Conservation (phyloP, 1,139 yeast genomes). For the Yarrowia galli region DNA sequence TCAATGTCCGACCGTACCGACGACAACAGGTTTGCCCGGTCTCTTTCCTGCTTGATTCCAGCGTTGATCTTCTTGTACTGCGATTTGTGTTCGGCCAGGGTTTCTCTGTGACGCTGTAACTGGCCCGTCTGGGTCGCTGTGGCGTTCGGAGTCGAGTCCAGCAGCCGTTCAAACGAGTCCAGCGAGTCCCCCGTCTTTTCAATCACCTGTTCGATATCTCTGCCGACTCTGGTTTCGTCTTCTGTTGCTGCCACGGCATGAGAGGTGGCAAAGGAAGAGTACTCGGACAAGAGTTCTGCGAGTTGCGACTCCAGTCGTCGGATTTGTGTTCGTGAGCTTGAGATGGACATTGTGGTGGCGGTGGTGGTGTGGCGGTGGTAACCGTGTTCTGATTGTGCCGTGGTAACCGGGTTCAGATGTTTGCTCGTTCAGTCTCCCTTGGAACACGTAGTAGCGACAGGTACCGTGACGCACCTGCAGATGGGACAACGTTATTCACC, state of each 20-base stretch:
- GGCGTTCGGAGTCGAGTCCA: constrained; percentile 65
- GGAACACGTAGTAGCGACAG: constrained; percentile 20
- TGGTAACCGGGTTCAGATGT: too few relatives aligned
- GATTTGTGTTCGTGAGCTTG: constrained; percentile 51
- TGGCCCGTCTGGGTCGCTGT: constrained; percentile 81
- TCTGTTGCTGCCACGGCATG: constrained; percentile 58
- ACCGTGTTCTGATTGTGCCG: neutral
- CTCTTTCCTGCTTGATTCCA: constrained; percentile 74
- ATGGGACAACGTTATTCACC: neutral
- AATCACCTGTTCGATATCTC: constrained; percentile 55
- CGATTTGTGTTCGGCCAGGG: constrained; percentile 70
- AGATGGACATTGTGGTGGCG: neutral
- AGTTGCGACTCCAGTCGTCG: constrained; percentile 65
- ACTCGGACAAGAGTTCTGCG: constrained; percentile 58
- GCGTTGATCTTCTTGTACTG: constrained; percentile 67
- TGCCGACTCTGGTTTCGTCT: constrained; percentile 57
- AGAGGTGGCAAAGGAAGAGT: constrained; percentile 61
- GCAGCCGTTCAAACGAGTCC: constrained; percentile 53
- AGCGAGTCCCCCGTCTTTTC: constrained; percentile 54
- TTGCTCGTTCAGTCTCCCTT: too few relatives aligned
- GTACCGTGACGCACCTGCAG: constrained; percentile 10
- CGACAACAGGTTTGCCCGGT: constrained; percentile 72
- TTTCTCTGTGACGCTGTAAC: constrained; percentile 80
- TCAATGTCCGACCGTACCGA: constrained; percentile 81
- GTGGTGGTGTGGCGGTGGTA: too few relatives aligned